Conservation (phyloP, 2,329 filamentous ascomycete genomes). For the Venturia carpophila region DNA sequence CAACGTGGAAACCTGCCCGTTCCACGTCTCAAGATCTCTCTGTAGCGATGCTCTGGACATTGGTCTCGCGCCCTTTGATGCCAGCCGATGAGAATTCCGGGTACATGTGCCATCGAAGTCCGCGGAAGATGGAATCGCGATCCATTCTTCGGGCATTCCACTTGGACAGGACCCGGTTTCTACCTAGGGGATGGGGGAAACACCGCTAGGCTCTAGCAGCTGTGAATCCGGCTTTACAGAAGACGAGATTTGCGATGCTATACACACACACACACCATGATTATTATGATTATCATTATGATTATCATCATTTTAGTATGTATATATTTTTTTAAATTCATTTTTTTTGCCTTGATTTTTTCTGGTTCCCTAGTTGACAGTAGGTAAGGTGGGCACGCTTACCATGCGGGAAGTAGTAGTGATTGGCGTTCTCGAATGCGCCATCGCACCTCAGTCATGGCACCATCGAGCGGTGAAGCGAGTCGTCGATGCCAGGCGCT, state of each 20-base stretch:
- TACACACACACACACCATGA: no score
- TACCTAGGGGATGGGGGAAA: constrained; percentile 50
- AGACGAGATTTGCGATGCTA: constrained; percentile 50
- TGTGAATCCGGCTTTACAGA: constrained; percentile 39
- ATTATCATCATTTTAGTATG: no score
- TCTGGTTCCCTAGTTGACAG: no score
- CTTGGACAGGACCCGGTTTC: constrained; percentile 47
- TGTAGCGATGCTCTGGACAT: constrained; percentile 32
- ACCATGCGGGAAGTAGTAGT: constrained; percentile 25
- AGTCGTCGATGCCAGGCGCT: constrained; percentile 26
- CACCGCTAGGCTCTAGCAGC: constrained; percentile 49
- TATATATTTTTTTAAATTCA: no score
- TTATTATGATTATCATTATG: neutral
- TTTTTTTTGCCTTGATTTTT: no score
- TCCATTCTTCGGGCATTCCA: constrained; percentile 38
- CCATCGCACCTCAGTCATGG: constrained; percentile 26
- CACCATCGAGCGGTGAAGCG: constrained; percentile 23
- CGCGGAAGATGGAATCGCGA: constrained; percentile 41
- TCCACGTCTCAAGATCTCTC: constrained; percentile 43
- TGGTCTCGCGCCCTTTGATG: constrained; percentile 26
- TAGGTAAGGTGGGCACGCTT: neutral
- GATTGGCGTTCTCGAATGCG: constrained; percentile 29
- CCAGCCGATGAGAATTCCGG: constrained; percentile 44
- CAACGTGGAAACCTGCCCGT: constrained; percentile 46
- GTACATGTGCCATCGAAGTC: constrained; percentile 45